Conservation (phyloP, 1,284 basidiomycete species). For the Cutaneotrichosporon arboriforme region DNA sequence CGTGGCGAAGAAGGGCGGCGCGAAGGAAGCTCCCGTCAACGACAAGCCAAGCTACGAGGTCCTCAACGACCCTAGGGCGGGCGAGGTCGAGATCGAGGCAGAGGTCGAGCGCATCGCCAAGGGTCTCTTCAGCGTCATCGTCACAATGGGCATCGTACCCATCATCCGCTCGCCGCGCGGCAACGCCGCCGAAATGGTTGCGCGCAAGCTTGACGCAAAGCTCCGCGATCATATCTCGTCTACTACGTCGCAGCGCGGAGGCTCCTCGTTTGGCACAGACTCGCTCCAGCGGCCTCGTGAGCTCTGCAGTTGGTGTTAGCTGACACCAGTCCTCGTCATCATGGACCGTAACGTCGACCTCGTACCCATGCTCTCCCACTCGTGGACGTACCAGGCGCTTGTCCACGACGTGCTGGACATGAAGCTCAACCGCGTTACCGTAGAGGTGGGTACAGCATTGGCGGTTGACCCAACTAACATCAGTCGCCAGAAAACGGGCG, state of each 20-base stretch:
- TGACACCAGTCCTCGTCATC: constrained; percentile 70
- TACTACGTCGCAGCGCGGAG: constrained; percentile 55
- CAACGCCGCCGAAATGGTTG: constrained; percentile 98
- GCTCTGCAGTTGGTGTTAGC: constrained; percentile 27
- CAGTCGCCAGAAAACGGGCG: constrained; percentile 54
- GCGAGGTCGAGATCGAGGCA: constrained; percentile 84
- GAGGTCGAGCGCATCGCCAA: constrained; percentile 89
- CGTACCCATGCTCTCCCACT: constrained; percentile 90
- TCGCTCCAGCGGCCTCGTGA: constrained; percentile 71
- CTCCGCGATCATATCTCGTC: constrained; percentile 84
- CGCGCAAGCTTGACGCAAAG: constrained; percentile 87
- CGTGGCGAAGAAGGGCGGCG: constrained; percentile 21
- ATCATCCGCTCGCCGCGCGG: constrained; percentile 92
- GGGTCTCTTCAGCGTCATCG: constrained; percentile 89
- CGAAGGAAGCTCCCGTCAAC: constrained; percentile 37
- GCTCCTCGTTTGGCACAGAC: constrained; percentile 60
- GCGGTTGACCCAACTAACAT: not conserved
- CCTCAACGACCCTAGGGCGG: constrained; percentile 85
- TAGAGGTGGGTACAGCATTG: constrained; percentile 54
- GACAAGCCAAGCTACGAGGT: constrained; percentile 63
- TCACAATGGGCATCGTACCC: constrained; percentile 85
- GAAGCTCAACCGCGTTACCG: constrained; percentile 90
- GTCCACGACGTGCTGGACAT: constrained; percentile 97
- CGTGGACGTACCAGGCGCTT: constrained; percentile 98
- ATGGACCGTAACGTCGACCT: constrained; percentile 94